A percentile compares a stretch with the other conserved stretches of the same genome.
Evolutionary conservation across 179 eudicot species (phyloP).

Genomic region (Dionaea muscipula): DNA sequence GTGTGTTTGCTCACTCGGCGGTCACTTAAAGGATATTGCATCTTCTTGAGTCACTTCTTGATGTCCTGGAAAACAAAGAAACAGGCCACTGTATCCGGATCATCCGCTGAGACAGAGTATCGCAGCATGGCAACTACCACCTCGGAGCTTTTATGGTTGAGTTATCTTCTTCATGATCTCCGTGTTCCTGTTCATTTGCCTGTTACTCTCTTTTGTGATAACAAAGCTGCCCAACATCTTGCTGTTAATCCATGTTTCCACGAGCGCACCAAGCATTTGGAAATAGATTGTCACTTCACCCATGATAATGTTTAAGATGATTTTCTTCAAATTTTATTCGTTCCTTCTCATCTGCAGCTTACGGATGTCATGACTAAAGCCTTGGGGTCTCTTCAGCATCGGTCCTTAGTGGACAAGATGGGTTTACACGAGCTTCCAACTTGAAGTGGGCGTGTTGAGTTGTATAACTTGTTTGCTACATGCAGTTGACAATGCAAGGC

Average conservation of each 20-base stretch:
- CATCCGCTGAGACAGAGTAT: not conserved
- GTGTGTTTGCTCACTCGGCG: not conserved
- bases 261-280: slow-evolving; percentile 4
- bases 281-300: not conserved
- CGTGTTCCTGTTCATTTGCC: not conserved
- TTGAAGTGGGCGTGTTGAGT: slow-evolving; percentile 4
- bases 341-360: not conserved
- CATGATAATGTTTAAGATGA: not conserved
- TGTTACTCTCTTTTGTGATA: not conserved
- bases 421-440: not conserved
- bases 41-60: not conserved
- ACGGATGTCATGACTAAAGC: not conserved
- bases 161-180: not conserved
- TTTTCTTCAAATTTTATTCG: not conserved
- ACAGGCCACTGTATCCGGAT: not conserved
- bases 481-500: too few species aligned
- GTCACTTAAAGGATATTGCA: not conserved
- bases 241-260: not conserved
- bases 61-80: not conserved
- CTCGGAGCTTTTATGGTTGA: not conserved
- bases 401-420: not conserved
- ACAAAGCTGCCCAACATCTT: not conserved
- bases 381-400: not conserved
- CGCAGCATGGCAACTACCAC: not conserved
- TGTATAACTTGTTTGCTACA: too few species aligned